Evolutionary conservation across 768 basidiomycete genomes (phyloP), one percentile per base, ranked within the genome.

Genomic region (Lactifluus pinguis): DNA sequence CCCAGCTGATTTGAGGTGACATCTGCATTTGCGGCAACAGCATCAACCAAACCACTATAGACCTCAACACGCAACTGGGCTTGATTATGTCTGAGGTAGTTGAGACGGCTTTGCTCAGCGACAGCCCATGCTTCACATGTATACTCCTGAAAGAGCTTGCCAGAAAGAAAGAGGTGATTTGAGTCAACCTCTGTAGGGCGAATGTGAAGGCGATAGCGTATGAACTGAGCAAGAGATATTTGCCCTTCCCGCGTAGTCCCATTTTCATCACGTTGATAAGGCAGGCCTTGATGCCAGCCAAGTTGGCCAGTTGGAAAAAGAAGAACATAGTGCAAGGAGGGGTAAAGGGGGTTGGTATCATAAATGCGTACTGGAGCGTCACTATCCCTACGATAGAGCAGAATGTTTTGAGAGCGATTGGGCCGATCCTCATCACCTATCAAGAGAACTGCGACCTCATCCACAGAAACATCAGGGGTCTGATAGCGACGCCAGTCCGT

Each of bases 271-370:
- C 1, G 2, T 14, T 21, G 0, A 17, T 52, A 29, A 3, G 38
- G 21, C 2, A 59, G 21, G 0, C 5, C 1, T 1, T 6, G 14
- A 2, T 7, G 3, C 57, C 57, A 59, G 17, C 57, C 57, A 25
- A 47, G 41, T 36, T 59, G 50, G 19, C 57, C 57, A 34, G 30
- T 59, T 9, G 57, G 57, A 14, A 53, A 59, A 2, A 59, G 50
- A 2, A 59, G 57, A 7, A 59, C 44, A 52, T 59, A 59, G 41
- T 21, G 14, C 54, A 55, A 21, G 19, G 54, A 19, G 0, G 54
- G 54, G 14, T 55, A 55, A 15, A 55, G 2, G 3, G 54, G 54
- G 7, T 36, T 9, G 4, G 15, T n/a, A 19, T 57, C 55, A 17
- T 21, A 38, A 13, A 56, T 56, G 45, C 21, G 21, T 15, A 49